Conservation (phyloP, 163 green algal species). For the Scenedesmus sp. region DNA sequence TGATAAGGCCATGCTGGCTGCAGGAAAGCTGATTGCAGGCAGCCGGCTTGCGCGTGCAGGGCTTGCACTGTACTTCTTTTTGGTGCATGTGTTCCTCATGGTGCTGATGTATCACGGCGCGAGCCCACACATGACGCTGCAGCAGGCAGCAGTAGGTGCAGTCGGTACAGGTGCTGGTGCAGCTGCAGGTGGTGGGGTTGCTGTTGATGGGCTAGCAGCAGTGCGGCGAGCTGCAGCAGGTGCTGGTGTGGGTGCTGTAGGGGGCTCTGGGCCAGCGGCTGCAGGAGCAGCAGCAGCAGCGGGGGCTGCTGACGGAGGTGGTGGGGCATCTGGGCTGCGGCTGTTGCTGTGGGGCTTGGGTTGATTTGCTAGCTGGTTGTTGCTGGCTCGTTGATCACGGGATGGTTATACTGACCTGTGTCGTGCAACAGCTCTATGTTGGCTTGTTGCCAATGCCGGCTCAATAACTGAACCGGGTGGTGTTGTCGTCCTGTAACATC, state of each 20-base stretch:
- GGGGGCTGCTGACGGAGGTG: not conserved
- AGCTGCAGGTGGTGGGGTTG: constrained; percentile 3
- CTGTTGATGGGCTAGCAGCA: not conserved
- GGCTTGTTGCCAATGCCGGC: too few relatives aligned
- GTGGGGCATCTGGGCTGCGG: not conserved
- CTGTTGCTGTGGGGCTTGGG: not conserved
- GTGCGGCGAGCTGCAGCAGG: constrained; percentile 14
- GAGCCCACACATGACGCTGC: constrained; percentile 18
- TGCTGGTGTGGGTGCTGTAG: not conserved
- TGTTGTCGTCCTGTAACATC: too few relatives aligned
- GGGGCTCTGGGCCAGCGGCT: not conserved
- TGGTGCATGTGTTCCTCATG: constrained; percentile 74
- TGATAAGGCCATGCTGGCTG: constrained; percentile 67
- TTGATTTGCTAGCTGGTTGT: not conserved
- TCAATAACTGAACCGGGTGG: too few relatives aligned
- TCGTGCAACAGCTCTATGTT: too few relatives aligned
- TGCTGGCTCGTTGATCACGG: too few relatives aligned
- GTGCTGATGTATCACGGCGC: constrained; percentile 42
- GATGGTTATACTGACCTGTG: too few relatives aligned
- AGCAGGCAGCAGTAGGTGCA: constrained; percentile 12
- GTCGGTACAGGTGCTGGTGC: not conserved
- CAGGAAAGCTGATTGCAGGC: constrained; percentile 60
- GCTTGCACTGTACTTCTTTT: constrained; percentile 62
- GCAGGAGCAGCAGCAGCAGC: not conserved
- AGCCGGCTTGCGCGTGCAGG: constrained; percentile 60